phyloP scores from a whole-genome alignment of 345 rosid species.

The Hypericum androsaemum region DNA sequence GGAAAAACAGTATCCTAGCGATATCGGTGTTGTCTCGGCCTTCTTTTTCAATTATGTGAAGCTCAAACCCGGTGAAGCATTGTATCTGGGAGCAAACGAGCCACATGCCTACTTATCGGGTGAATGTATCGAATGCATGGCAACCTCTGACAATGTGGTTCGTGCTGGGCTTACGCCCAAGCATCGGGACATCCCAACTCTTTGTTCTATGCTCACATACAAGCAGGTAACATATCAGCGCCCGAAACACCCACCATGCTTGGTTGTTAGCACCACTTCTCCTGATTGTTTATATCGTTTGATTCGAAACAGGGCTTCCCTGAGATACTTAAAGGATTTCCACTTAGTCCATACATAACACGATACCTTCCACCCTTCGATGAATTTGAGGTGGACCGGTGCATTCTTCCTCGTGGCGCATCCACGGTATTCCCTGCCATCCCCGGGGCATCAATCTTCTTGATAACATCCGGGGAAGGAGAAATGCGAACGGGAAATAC shows the following conservation, averaged over 20 bases:
- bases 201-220: constrained; percentile 94
- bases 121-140: constrained; percentile 96
- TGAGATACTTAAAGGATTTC: constrained; percentile 68
- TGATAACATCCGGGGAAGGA: constrained; percentile 58
- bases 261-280: neutral
- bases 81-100: constrained; percentile 88
- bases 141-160: constrained; percentile 95
- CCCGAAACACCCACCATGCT: neutral
- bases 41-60: constrained; percentile 80
- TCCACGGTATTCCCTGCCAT: constrained; percentile 58
- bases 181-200: constrained; percentile 68
- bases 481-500: constrained; percentile 31
- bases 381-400: constrained; percentile 79
- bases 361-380: constrained; percentile 93
- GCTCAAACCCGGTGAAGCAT: constrained; percentile 93
- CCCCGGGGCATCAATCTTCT: constrained; percentile 72
- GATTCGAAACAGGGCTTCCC: constrained; percentile 64
- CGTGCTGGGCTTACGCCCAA: constrained; percentile 98
- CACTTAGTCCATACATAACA: constrained; percentile 47
- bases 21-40: constrained; percentile 79
- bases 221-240: constrained; percentile 61
- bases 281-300: neutral
- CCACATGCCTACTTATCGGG: constrained; percentile 91
- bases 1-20: constrained; percentile 81
- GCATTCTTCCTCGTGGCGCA: constrained; percentile 56